Conservation (phyloP, 2,329 filamentous ascomycete species). For the Venturia effusa region DNA sequence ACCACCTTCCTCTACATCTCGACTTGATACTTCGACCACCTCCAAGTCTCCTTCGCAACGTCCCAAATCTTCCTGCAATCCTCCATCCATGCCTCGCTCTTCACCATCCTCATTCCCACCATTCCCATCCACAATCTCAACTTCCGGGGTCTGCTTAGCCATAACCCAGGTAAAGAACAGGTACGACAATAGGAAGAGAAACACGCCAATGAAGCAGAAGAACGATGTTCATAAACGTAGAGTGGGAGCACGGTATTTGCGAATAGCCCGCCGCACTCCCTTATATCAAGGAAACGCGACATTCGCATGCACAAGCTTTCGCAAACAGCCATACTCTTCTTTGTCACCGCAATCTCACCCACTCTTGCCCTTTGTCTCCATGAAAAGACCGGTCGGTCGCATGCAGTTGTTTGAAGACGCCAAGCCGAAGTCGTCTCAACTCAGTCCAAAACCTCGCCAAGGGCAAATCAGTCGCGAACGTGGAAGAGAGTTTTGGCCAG, state of each 20-base stretch:
- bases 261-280: background rate
- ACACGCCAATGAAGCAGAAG: no score
- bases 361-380: background rate
- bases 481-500: no score
- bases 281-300: background rate
- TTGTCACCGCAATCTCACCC: background rate
- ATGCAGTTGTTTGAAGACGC: background rate
- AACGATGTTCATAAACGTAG: no score
- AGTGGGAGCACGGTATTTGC: background rate
- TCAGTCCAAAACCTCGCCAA: no score
- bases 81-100: background rate
- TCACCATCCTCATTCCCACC: background rate
- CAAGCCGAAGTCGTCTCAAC: no score
- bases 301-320: background rate
- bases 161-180: background rate
- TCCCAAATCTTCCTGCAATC: background rate
- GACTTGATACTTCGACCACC: background rate
- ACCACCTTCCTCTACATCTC: background rate
- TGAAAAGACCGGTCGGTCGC: background rate
- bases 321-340: background rate
- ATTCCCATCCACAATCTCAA: background rate
- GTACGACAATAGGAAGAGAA: no score
- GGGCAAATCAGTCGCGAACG: no score
- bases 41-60: no score
- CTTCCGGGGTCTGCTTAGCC: background rate